Conservation (phyloP, 73 alveolate species). For the Durusdinium trenchii region DNA sequence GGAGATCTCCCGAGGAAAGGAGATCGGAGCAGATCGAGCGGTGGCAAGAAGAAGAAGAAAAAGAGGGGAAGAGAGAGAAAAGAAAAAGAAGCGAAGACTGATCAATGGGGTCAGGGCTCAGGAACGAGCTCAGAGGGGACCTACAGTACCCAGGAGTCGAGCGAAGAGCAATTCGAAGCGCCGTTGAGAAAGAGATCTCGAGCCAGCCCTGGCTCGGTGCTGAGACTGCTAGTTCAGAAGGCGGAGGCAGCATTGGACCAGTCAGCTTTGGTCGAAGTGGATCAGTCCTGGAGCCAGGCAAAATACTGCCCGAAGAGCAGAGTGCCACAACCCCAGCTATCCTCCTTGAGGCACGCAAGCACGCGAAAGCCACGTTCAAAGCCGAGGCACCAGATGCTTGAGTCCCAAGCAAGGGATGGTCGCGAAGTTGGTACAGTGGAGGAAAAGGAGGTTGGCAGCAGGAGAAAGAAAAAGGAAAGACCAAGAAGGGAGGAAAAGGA, state of each 20-base stretch:
- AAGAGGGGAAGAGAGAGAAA: neutral
- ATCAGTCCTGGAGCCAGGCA: neutral
- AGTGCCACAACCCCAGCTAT: neutral
- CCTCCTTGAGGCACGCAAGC: neutral
- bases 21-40: neutral
- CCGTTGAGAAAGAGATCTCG: neutral
- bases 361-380: neutral
- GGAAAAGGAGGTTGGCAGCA: neutral
- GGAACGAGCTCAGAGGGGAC: neutral
- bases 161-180: neutral
- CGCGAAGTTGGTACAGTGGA: too few relatives aligned
- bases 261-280: neutral
- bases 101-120: neutral
- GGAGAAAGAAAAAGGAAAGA: neutral
- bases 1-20: neutral
- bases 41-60: conserved; percentile 15
- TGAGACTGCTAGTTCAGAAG: neutral
- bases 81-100: neutral
- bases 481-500: neutral
- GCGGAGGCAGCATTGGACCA: neutral
- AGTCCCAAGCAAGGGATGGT: too few relatives aligned
- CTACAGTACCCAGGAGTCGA: neutral
- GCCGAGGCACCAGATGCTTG: too few relatives aligned
- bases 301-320: neutral
- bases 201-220: neutral